A percentile compares a stretch with the other conserved stretches of the same genome.
Conservation (phyloP, 73 alveolate species). For the Paramecium pentaurelia region DNA sequence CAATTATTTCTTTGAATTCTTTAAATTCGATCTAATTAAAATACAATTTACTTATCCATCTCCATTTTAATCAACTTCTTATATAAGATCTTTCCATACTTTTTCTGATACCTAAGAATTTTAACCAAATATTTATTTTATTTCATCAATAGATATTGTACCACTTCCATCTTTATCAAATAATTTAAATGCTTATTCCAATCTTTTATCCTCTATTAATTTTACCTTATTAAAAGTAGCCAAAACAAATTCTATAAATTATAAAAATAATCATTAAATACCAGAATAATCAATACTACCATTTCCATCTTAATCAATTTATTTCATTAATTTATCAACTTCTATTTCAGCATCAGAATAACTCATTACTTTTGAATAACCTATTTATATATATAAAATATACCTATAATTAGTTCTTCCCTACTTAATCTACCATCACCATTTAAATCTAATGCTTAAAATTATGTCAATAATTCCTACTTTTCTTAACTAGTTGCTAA, state of each 20-base stretch:
- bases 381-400: neutral
- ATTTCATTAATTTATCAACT: conserved; percentile 66
- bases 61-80: conserved; percentile 76
- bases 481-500: conserved; percentile 72
- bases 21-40: conserved; percentile 46
- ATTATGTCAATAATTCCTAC: conserved; percentile 68
- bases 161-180: conserved; percentile 81
- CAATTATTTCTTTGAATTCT: conserved; percentile 59
- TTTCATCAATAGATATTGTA: conserved; percentile 65
- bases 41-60: conserved; percentile 68
- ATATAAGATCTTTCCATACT: conserved; percentile 71
- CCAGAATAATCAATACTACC: conserved; percentile 71
- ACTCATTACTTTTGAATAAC: conserved; percentile 61
- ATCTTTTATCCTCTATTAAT: conserved; percentile 53
- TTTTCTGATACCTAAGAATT: conserved; percentile 32
- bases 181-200: conserved; percentile 61
- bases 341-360: conserved; percentile 59
- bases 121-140: conserved; percentile 61
- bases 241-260: conserved; percentile 50
- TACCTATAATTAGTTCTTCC: conserved; percentile 71
- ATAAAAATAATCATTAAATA: neutral
- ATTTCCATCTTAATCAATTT: conserved; percentile 61
- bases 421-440: conserved; percentile 74
- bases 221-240: conserved; percentile 60
- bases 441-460: conserved; percentile 69